Conservation (phyloP, 345 rosid species). For the Eucalyptus sideroxylon region DNA sequence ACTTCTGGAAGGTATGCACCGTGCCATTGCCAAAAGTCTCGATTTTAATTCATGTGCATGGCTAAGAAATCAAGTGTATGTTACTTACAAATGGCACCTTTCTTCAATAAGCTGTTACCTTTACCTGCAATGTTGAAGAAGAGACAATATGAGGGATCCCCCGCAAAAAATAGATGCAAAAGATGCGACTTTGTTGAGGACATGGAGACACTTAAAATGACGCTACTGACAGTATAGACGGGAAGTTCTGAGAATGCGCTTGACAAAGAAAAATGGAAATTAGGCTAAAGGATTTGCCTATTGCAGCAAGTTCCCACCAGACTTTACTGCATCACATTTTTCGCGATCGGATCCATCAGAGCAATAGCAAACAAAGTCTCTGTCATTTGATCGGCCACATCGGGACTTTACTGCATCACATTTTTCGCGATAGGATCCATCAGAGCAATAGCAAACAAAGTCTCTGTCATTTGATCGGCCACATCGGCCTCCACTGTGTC, state of each 20-base stretch:
- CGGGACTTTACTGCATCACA: no score
- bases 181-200: background rate
- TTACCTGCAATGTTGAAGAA: background rate
- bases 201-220: background rate
- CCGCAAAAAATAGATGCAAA: background rate
- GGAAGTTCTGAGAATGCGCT: background rate
- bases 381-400: no score
- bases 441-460: constrained; percentile 7
- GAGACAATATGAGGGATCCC: background rate
- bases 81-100: background rate
- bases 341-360: no score
- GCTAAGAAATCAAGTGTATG: background rate
- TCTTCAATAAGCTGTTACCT: rapidly evolving
- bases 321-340: constrained; percentile 7
- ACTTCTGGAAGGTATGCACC: background rate
- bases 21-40: background rate
- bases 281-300: background rate
- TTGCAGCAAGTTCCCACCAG: background rate
- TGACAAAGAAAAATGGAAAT: background rate
- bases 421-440: background rate
- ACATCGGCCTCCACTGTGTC: constrained; percentile 6
- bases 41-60: background rate
- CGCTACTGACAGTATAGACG: rapidly evolving
- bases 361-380: no score
- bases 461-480: background rate